Conservation (phyloP, 1,284 basidiomycete genomes). For the Tylopilus sp. region DNA sequence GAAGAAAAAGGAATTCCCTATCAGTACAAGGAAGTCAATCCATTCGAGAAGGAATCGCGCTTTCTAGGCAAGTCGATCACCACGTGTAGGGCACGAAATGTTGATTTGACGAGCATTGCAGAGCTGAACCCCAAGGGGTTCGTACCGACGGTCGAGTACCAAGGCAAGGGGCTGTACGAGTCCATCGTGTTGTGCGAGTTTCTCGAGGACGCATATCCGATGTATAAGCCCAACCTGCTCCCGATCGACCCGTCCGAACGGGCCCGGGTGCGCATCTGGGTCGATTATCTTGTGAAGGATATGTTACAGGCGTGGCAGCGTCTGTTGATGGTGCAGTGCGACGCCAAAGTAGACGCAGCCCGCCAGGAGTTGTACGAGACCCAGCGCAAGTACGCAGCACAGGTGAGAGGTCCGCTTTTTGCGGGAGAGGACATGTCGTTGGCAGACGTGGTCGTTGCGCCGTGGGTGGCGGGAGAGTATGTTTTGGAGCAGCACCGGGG, state of each 20-base stretch:
- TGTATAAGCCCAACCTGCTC: slow-evolving; percentile 43
- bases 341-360: slow-evolving; percentile 40
- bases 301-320: slow-evolving; percentile 52
- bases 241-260: slow-evolving; percentile 48
- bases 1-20: slow-evolving; percentile 42
- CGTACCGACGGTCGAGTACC: slow-evolving; percentile 57
- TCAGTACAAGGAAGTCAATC: slow-evolving; percentile 52
- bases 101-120: slow-evolving; percentile 7
- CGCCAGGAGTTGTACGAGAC: slow-evolving; percentile 44
- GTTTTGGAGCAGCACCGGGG: slow-evolving; percentile 49
- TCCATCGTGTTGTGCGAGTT: slow-evolving; percentile 58
- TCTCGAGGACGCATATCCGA: slow-evolving; percentile 54
- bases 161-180: slow-evolving; percentile 56
- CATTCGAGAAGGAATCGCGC: slow-evolving; percentile 63
- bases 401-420: slow-evolving; percentile 58
- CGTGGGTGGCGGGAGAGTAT: slow-evolving; percentile 53
- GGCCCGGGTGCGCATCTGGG: slow-evolving; percentile 49
- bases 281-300: slow-evolving; percentile 49
- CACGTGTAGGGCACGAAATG: background rate
- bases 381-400: slow-evolving; percentile 42
- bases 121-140: slow-evolving; percentile 66
- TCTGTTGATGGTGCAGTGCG: slow-evolving; percentile 51
- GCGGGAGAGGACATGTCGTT: slow-evolving; percentile 51
- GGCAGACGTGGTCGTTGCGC: slow-evolving; percentile 56
- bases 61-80: slow-evolving; percentile 44